Evolutionary conservation across 768 basidiomycete genomes (phyloP).

Genomic region (Gloeopeniophorella convolvens): DNA sequence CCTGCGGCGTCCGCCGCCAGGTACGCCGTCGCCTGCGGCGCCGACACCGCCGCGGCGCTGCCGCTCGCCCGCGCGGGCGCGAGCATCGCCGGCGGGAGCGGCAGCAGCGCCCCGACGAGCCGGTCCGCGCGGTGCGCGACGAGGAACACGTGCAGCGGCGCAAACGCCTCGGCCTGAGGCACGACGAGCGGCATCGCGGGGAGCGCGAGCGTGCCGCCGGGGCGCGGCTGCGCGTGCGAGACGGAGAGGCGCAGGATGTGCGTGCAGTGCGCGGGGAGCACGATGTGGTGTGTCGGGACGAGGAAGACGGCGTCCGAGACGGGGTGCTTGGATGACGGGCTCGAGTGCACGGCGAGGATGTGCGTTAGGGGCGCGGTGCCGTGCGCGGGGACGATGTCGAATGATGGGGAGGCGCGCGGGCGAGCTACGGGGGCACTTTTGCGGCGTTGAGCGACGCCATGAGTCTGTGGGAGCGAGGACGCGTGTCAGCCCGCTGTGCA

Average conservation of each 20-base stretch:
- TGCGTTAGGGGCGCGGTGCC: conserved; percentile 10
- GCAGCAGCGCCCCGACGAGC: conserved; percentile 61
- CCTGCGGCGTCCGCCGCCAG: no score
- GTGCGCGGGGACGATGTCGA: conserved; percentile 12
- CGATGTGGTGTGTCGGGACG: conserved; percentile 56
- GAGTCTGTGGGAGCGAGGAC: conserved; percentile 17
- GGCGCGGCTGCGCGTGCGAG: conserved; percentile 21
- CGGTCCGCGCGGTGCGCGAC: conserved; percentile 56
- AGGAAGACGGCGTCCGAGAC: conserved; percentile 36
- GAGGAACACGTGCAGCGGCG: conserved; percentile 56
- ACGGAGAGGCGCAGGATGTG: conserved; percentile 45
- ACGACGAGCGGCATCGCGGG: no score
- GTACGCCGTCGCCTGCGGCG: no score
- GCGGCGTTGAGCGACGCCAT: conserved; percentile 16
- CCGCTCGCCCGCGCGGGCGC: conserved; percentile 12
- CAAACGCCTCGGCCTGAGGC: conserved; percentile 64
- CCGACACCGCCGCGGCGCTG: conserved; percentile 22
- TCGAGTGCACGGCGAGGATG: conserved; percentile 34
- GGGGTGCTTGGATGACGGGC: conserved; percentile 33
- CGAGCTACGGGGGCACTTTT: conserved; percentile 17
- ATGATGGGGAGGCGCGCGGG: conserved; percentile 12
- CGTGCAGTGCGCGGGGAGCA: conserved; percentile 58
- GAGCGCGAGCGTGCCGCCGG: conserved; percentile 29
- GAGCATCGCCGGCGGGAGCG: conserved; percentile 34
- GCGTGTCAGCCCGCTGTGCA: neutral